Conservation (phyloP, 495 filamentous ascomycete species). For the Lasiosphaeria ovina region DNA sequence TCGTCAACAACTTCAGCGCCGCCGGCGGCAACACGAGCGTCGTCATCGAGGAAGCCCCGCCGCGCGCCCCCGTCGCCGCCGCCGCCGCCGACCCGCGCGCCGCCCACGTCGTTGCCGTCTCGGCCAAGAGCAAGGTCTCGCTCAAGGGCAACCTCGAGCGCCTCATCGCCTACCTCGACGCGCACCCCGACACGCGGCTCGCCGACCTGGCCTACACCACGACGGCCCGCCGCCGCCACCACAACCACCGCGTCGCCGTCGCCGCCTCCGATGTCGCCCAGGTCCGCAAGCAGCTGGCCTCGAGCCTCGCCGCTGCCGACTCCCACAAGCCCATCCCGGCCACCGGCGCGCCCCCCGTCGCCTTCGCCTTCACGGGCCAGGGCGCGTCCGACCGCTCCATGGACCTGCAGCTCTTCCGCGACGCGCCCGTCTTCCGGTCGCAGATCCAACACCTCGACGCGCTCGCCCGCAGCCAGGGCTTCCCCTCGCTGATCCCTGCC, state of each 20-base stretch:
- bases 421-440: constrained; percentile 52
- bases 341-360: constrained; percentile 34
- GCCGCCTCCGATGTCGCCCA: constrained; percentile 20
- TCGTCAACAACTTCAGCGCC: constrained; percentile 57
- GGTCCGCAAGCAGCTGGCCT: constrained; percentile 12
- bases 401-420: constrained; percentile 50
- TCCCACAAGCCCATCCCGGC: constrained; percentile 9
- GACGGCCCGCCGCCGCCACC: constrained; percentile 68
- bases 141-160: constrained; percentile 34
- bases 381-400: constrained; percentile 29
- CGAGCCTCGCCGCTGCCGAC: constrained; percentile 1
- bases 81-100: constrained; percentile 31
- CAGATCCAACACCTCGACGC: constrained; percentile 60
- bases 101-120: constrained; percentile 44
- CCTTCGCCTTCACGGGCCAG: constrained; percentile 60
- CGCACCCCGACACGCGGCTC: constrained; percentile 38
- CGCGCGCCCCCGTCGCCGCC: constrained; percentile 1
- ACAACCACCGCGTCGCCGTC: constrained; percentile 51
- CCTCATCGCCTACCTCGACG: constrained; percentile 41
- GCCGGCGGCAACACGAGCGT: constrained; percentile 54
- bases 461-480: constrained; percentile 56
- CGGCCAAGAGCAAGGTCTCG: constrained; percentile 43
- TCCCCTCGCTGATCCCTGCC: constrained; percentile 54
- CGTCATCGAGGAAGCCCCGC: constrained; percentile 50
- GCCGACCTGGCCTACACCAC: constrained; percentile 65